Evolutionary conservation across 345 rosid species (phyloP), one percentile per base, ranked within the genome.

Genomic region (Eucalyptus pumila): DNA sequence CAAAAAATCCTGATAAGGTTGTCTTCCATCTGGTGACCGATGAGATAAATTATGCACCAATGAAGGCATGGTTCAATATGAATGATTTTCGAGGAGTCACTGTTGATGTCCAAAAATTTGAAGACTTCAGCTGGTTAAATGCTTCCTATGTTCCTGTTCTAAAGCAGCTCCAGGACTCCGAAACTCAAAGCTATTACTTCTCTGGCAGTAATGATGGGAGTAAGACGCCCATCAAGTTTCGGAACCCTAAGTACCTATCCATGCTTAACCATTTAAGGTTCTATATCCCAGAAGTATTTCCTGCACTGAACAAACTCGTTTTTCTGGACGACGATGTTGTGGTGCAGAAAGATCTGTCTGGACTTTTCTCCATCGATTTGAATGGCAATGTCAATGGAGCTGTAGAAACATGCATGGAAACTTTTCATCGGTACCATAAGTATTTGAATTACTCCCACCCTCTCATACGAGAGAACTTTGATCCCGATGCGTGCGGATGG

Each of bases 401-500:
- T n/a, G 99, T 97, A 1, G 99, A 97, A 95, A 97, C 99, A 2
- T 97, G 99, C 95, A 97, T 96, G 98, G 99, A 96, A 90, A 97
- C 98, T 4, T 97, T 97, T 91, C 99, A 97, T 89, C 93, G 99
- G 87, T 96, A 97, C 91, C 96, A 95, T 54, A 95, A 95, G 90
- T 96, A 97, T 91, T 85, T 97, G 92, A 96, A 96, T 89, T 97
- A 95, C 90, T 95, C 98, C 27, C 98, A 97, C 90, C 99, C 99
- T 40, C 97, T 97, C 50, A 95, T 97, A 54, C 93, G 99, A 44
- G 93, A 94, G 16, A 97, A 96, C 92, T 97, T 97, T 76, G 99
- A 97, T 90, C 99, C 99, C 8, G 99, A 97, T 88, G 99, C 99
- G 5, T 97, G 99, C 42, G 99, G 99, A 21, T 97, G 98, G 99